Base-by-base conservation (phyloP, 2,329 filamentous ascomycete genomes). In the Huntiella abstrusa region DNA sequence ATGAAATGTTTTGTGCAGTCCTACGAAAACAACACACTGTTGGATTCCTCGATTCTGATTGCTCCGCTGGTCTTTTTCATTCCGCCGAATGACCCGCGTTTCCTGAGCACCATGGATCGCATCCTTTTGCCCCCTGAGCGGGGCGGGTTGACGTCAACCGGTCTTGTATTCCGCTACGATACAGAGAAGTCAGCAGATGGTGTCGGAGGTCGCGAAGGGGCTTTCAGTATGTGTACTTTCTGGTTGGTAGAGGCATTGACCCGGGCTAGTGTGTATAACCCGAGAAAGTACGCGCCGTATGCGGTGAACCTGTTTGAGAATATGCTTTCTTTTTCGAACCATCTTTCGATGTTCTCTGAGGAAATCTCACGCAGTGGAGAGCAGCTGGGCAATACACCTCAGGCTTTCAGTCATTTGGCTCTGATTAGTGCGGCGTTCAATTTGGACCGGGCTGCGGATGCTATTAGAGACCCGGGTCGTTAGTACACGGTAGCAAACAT, bases 171-270 rank as follows among this genome's bases (percentile, higher is more conserved):
- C 56, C 71, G 82, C 39, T 86, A 86, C 58, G 73, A 86, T 53
- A 80, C 77, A 0, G 64, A 75, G 4, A 62, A 75, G 19, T 73
- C 77, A 2, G 72, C 83, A 46, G 81, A 86, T 55, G 80, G 78
- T 28, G 78, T 86, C 6, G 79, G 80, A 34, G 81, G 81, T 13
- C 68, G 71, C 44, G 81, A 86, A 60, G 82, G 82, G 16, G 80
- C 80, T 15, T 86, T 86, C 57, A 77, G 71, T 55, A 85, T 86
- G 80, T 84, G 80, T 56, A 86, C 80, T 0, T 86, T 86, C 58
- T 86, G 82, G 82, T 71, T 85, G 0, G 79, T 86, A 10, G 82
- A 86, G 60, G 80, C 81, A 17, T 69, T 86, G 61, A 83, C 80
- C 28, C 69, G 81, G 32, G 80, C 80, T 52, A 64, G 70, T 53